Evolutionary conservation across 305 asterid species (phyloP).

Genomic region (Solanum hybrid): DNA sequence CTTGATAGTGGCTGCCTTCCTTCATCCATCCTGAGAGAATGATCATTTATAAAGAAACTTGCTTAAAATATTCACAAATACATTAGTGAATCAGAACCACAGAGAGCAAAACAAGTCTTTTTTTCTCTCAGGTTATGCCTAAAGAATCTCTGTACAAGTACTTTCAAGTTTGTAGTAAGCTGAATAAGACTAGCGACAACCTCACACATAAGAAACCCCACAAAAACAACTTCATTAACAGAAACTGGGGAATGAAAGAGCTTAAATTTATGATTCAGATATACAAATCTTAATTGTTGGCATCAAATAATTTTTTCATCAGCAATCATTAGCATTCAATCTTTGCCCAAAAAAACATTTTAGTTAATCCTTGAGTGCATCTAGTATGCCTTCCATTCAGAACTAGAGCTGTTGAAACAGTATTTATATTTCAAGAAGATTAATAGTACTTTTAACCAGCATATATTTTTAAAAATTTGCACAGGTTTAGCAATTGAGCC

Average conservation of each 20-base stretch:
- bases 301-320: not conserved
- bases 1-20: conserved; percentile 87
- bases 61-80: not conserved
- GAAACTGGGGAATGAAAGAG: not conserved
- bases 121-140: not conserved
- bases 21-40: conserved; percentile 69
- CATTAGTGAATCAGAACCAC: not conserved
- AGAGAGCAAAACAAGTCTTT: not conserved
- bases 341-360: not conserved
- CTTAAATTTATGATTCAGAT: not conserved
- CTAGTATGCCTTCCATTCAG: not conserved
- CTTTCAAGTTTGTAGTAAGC: not conserved
- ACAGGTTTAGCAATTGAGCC: not conserved
- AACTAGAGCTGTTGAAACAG: not conserved
- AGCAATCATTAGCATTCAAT: not conserved
- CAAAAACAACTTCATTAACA: not conserved
- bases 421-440: not conserved
- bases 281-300: not conserved
- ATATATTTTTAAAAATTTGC: not conserved
- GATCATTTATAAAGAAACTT: conserved; percentile 2
- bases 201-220: not conserved
- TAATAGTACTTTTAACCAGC: not conserved
- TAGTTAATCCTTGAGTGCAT: not conserved
- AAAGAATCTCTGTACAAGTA: not conserved
- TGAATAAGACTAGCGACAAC: not conserved